These are phyloP conservation scores for Lentinula edodes DNA, from an alignment of 768 basidiomycete genomes.

Conservation along the genomic window DNA sequence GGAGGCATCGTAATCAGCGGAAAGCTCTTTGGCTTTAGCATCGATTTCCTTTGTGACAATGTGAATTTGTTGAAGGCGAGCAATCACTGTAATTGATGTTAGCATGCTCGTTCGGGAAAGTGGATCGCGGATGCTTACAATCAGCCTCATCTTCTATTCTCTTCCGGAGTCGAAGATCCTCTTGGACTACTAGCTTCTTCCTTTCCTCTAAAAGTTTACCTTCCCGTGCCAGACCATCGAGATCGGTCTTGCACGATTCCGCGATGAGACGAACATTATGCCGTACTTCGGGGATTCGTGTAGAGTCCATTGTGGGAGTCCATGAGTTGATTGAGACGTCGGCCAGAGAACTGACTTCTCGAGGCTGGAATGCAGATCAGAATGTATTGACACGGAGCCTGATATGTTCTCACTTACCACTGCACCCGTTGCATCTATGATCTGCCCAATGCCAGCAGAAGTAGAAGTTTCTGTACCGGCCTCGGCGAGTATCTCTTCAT, in stretches of 20 bases:
- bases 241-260: constrained; percentile 75
- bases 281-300: constrained; percentile 91
- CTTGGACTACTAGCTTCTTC: constrained; percentile 63
- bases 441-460: constrained; percentile 65
- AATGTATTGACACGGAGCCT: neutral
- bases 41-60: constrained; percentile 70
- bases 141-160: constrained; percentile 74
- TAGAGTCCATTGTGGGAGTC: constrained; percentile 84
- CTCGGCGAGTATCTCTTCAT: constrained; percentile 92
- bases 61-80: constrained; percentile 72
- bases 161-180: constrained; percentile 66
- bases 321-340: constrained; percentile 72
- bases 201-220: constrained; percentile 79
- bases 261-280: constrained; percentile 90
- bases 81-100: constrained; percentile 50
- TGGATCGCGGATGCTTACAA: constrained; percentile 36
- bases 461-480: constrained; percentile 55
- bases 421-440: constrained; percentile 93
- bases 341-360: constrained; percentile 81
- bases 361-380: constrained; percentile 43
- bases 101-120: neutral
- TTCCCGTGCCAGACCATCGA: constrained; percentile 87
- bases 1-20: constrained; percentile 63
- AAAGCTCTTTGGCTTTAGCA: constrained; percentile 55
- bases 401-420: constrained; percentile 49